Evolutionary conservation across 768 basidiomycete species (phyloP).

Genomic region (Clitopilus passeckerianus): DNA sequence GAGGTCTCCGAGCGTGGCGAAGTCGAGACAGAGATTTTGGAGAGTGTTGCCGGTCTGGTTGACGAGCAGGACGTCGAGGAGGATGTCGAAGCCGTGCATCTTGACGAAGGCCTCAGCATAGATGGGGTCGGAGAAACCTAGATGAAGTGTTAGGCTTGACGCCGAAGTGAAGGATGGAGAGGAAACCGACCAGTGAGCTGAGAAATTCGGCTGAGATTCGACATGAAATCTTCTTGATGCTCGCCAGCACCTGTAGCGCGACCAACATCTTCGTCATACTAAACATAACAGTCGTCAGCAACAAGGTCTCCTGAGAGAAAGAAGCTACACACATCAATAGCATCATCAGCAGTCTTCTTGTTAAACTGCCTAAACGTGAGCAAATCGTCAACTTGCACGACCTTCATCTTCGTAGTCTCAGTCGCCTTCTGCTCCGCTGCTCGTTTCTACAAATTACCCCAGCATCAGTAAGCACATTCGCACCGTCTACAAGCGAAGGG

Average conservation of each 20-base stretch:
- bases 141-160: neutral
- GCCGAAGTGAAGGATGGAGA: neutral
- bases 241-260: conserved; percentile 86
- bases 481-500: neutral
- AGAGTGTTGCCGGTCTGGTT: conserved; percentile 93
- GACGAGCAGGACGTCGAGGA: conserved; percentile 92
- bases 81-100: conserved; percentile 96
- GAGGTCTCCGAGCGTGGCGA: conserved; percentile 94
- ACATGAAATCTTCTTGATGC: conserved; percentile 87
- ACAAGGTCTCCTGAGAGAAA: neutral
- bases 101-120: conserved; percentile 98
- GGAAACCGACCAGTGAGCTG: conserved; percentile 77
- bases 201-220: conserved; percentile 87
- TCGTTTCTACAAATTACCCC: conserved; percentile 54
- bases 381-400: conserved; percentile 92
- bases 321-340: conserved; percentile 52
- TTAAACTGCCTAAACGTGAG: conserved; percentile 92
- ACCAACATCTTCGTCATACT: conserved; percentile 89
- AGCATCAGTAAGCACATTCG: neutral
- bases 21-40: conserved; percentile 95
- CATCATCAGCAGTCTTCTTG: conserved; percentile 82
- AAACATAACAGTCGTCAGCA: conserved; percentile 5
- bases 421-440: conserved; percentile 87
- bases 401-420: conserved; percentile 58
- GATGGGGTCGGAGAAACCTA: conserved; percentile 96